Evolutionary conservation across 2,329 filamentous ascomycete genomes (phyloP).

Genomic region (Biscogniauxia marginata): DNA sequence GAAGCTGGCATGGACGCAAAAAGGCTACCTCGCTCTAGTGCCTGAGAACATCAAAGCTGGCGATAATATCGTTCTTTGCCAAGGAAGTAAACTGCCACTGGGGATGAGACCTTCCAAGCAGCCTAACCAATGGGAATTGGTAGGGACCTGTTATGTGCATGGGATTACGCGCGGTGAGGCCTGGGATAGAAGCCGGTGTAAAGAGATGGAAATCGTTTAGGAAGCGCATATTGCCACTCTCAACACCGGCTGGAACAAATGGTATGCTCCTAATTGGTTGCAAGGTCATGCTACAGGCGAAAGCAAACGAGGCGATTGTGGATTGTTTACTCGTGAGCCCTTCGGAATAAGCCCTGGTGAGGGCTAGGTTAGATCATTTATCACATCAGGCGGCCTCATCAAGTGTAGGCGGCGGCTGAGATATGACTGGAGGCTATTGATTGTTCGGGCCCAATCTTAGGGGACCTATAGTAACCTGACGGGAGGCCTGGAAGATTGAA

Average conservation of each 20-base stretch:
- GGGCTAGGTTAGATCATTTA: too few relatives aligned
- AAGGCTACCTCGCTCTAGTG: conserved; percentile 2
- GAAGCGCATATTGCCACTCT: neutral
- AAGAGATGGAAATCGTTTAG: conserved; percentile 1
- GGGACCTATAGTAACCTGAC: neutral
- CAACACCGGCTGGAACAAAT: neutral
- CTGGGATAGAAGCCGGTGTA: neutral
- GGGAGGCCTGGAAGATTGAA: neutral
- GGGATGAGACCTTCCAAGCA: neutral
- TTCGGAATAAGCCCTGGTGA: too few relatives aligned
- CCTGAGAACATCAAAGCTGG: neutral
- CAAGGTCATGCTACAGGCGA: too few relatives aligned
- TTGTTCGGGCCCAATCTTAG: too few relatives aligned
- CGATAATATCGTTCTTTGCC: conserved; percentile 1
- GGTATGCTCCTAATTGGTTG: too few relatives aligned
- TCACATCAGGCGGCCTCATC: neutral
- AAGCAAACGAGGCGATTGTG: too few relatives aligned
- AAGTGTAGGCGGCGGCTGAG: too few relatives aligned
- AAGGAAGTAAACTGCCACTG: neutral
- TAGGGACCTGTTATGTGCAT: conserved; percentile 4
- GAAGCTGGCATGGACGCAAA: conserved; percentile 3
- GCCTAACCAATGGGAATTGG: neutral
- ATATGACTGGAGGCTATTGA: too few relatives aligned
- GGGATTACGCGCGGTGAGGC: conserved; percentile 3
- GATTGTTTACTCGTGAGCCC: too few relatives aligned